Percentiles rank a stretch among this genome's conserved stretches.
phyloP scores from a whole-genome alignment of 2,329 filamentous ascomycete species.

The Teratosphaeria destructans region DNA sequence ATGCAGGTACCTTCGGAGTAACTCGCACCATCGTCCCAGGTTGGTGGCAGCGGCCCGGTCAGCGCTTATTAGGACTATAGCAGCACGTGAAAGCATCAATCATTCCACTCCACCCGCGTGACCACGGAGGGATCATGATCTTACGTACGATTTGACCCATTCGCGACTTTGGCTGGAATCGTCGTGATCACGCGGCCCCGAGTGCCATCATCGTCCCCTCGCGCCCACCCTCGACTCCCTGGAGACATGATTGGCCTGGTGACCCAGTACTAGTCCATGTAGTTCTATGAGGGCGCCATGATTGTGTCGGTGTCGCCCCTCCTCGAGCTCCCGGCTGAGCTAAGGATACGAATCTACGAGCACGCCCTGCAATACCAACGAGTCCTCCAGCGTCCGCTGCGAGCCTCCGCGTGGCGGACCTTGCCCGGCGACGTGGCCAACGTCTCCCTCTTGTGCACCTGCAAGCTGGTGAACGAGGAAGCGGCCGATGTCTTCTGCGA shows the following conservation, averaged over 20 bases:
- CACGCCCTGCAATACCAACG: slow-evolving; percentile 1
- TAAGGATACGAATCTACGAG: slow-evolving; percentile 3
- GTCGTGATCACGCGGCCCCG: not conserved
- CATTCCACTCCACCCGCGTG: not conserved
- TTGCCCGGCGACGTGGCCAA: not conserved
- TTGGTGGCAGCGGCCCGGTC: not conserved
- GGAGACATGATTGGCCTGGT: not conserved
- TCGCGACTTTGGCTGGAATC: not conserved
- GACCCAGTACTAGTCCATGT: not conserved
- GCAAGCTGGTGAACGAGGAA: not conserved
- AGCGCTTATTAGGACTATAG: not conserved
- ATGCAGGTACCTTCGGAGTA: not conserved
- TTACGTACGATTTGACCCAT: not conserved
- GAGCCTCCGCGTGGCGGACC: not conserved
- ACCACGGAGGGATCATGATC: not conserved
- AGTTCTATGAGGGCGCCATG: not conserved
- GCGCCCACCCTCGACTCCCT: not conserved
- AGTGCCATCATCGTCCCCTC: not conserved
- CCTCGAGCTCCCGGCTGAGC: slow-evolving; percentile 5
- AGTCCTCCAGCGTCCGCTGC: not conserved
- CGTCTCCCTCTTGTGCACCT: slow-evolving; percentile 1
- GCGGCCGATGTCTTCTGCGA: not conserved
- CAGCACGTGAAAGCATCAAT: not conserved
- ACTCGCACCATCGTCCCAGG: not conserved
- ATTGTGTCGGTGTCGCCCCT: not conserved